These are phyloP conservation scores for Wallacemonas sp. DNA, from an alignment of 208 protist genomes.

Conservation along the genomic window DNA sequence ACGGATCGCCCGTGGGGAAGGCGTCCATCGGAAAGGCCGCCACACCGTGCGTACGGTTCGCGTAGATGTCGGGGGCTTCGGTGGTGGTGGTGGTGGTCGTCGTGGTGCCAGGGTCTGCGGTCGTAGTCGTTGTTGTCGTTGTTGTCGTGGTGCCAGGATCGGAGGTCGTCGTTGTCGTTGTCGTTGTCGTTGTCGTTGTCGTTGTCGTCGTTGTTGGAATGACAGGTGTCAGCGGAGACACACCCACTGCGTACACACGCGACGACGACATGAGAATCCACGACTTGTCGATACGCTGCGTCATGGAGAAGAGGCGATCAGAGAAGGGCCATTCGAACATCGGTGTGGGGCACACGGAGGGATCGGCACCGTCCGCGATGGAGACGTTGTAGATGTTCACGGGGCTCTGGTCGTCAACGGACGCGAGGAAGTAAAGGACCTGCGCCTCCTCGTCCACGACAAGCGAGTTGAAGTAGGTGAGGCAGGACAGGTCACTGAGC, in stretches of 20 bases:
- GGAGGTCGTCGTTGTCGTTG: not conserved
- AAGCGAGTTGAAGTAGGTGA: slow-evolving; percentile 4
- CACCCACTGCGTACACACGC: not conserved
- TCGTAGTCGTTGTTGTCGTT: not conserved
- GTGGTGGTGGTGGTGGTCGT: not conserved
- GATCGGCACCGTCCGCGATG: not conserved
- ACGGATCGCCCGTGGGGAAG: slow-evolving; percentile 32
- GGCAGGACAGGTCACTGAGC: not conserved
- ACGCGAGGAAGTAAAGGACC: slow-evolving; percentile 6
- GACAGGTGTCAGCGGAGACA: not conserved
- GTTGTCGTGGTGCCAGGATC: no score
- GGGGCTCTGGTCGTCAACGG: not conserved
- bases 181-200: not conserved
- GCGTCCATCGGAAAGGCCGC: slow-evolving; percentile 32
- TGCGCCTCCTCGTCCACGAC: not conserved
- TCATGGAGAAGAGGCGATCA: not conserved
- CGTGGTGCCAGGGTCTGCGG: slow-evolving; percentile 1
- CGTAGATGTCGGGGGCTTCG: not conserved
- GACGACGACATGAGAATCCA: slow-evolving; percentile 7
- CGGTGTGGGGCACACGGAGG: not conserved
- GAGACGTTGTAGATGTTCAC: slow-evolving; percentile 5
- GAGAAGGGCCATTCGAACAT: not conserved
- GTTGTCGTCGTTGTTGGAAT: not conserved
- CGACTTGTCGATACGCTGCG: not conserved
- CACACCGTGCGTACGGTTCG: slow-evolving; percentile 10